Evolutionary conservation across 805 yeast genomes (phyloP).

Genomic region (Cyberlindnera amylophila): DNA sequence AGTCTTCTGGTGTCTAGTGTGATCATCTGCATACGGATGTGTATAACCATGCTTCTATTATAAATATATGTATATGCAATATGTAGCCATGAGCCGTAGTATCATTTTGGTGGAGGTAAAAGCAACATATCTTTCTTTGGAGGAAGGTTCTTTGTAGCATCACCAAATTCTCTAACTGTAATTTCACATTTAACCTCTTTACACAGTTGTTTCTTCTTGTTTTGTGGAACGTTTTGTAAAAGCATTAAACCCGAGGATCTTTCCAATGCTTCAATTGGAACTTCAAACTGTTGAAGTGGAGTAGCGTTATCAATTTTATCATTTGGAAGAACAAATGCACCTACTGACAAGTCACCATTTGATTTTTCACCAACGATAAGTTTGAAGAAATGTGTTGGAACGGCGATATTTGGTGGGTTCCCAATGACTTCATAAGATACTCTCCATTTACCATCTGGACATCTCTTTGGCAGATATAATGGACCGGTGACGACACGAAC

Average conservation of each 20-base stretch:
- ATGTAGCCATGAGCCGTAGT: too few species aligned
- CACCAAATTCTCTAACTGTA: slow-evolving; percentile 73
- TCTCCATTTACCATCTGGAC: slow-evolving; percentile 75
- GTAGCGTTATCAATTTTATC: slow-evolving; percentile 67
- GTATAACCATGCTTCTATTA: too few species aligned
- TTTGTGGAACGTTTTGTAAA: slow-evolving; percentile 60
- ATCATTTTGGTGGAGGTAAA: slow-evolving; percentile 13
- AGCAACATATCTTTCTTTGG: slow-evolving; percentile 17
- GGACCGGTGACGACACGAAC: slow-evolving; percentile 95
- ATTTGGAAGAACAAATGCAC: slow-evolving; percentile 93
- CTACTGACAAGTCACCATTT: slow-evolving; percentile 56
- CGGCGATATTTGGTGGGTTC: slow-evolving; percentile 93
- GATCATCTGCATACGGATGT: too few species aligned
- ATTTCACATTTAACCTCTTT: slow-evolving; percentile 76
- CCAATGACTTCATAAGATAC: slow-evolving; percentile 93
- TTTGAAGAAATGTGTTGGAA: slow-evolving; percentile 96
- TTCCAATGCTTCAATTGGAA: slow-evolving; percentile 87
- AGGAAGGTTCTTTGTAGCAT: slow-evolving; percentile 26
- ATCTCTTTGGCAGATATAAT: slow-evolving; percentile 73
- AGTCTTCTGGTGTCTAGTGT: too few species aligned
- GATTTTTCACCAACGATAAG: slow-evolving; percentile 78
- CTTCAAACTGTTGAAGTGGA: slow-evolving; percentile 73
- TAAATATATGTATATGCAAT: too few species aligned
- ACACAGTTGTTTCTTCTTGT: slow-evolving; percentile 63
- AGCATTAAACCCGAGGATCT: slow-evolving; percentile 82